These are phyloP conservation scores for Gonapodya prolifera DNA, from an alignment of 192 early-diverging fungal species.

Conservation along the genomic window DNA sequence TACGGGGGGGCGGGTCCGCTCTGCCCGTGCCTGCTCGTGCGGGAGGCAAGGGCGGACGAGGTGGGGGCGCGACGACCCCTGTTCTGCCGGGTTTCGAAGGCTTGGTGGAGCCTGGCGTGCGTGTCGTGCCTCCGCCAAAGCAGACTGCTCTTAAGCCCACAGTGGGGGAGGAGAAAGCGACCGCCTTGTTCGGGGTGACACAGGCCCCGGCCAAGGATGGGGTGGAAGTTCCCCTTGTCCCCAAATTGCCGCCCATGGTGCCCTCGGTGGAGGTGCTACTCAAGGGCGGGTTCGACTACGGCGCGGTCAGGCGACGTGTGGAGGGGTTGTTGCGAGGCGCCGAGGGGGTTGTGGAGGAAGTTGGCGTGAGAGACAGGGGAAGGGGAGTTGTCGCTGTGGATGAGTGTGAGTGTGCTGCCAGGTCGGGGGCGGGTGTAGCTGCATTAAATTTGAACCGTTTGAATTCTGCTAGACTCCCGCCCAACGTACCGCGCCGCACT, in stretches of 20 bases:
- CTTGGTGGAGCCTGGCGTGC: background rate
- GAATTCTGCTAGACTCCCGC: background rate
- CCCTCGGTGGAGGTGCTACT: background rate
- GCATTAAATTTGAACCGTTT: no score
- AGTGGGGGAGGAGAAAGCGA: no score
- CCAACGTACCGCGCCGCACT: background rate
- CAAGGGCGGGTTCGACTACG: background rate
- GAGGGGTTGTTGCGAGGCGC: background rate
- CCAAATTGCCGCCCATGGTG: background rate
- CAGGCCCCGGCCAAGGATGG: background rate
- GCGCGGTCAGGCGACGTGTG: background rate
- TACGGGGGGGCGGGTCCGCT: no score
- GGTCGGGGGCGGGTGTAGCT: no score
- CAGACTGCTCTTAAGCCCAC: no score
- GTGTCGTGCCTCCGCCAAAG: background rate
- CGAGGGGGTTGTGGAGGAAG: background rate
- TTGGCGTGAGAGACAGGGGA: background rate
- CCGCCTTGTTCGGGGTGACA: no score
- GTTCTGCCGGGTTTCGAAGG: background rate
- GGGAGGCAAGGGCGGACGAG: no score
- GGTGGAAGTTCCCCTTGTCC: background rate
- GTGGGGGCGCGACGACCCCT: background rate
- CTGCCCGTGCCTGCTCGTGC: no score
- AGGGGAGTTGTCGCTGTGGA: background rate
- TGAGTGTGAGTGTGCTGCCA: background rate